Base-by-base conservation (phyloP, 208 protist genomes). In the Crithidia expoeki region DNA sequence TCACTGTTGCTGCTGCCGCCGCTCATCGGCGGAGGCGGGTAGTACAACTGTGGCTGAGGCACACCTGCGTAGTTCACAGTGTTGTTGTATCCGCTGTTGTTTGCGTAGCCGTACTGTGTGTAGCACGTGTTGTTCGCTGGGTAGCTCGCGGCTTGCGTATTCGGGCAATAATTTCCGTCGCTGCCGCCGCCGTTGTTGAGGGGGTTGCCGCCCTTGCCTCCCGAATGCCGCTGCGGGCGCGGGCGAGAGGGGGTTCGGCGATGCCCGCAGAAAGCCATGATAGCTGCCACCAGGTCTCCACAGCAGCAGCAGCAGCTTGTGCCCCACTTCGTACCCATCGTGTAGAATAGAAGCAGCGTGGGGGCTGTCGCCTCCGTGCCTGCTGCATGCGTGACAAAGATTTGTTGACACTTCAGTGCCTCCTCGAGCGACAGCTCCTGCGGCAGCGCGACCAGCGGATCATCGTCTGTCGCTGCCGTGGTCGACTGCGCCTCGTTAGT, bases 341-440 rank as follows among this genome's bases (percentile, higher is more conserved):
- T 23, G 49, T 72, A 72, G 38, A 72, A 72, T 46, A 72, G 36
- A 1, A 72, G 46, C 33, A 72, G 25, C 34, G 63, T 69, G 2
- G 63, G 51, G 2, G 50, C 10, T 1, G 52, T 19, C 17, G 49
- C 50, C 1, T 9, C 14, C n/a, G 32, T n/a, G 16, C 5, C 47
- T 14, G 28, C 32, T 1, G 47, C n/a, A 27, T 7, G 28, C 0
- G 23, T 10, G 6, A 30, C 28, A 5, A 59, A 49, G 5, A 69
- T 21, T 14, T 69, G 63, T 23, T 19, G 36, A 28, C 49, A 60
- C 34, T 38, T 30, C 36, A 69, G 51, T 23, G 55, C 27, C 38
- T 69, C 51, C 38, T 23, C 63, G 12, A 69, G 51, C 16, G 63
- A 36, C 32, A 69, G 38, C 12, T 33, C 38, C 11, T 52, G 38